Base-by-base conservation (phyloP, 176 grass and related monocot genomes). In the Oryza rufipogon region DNA sequence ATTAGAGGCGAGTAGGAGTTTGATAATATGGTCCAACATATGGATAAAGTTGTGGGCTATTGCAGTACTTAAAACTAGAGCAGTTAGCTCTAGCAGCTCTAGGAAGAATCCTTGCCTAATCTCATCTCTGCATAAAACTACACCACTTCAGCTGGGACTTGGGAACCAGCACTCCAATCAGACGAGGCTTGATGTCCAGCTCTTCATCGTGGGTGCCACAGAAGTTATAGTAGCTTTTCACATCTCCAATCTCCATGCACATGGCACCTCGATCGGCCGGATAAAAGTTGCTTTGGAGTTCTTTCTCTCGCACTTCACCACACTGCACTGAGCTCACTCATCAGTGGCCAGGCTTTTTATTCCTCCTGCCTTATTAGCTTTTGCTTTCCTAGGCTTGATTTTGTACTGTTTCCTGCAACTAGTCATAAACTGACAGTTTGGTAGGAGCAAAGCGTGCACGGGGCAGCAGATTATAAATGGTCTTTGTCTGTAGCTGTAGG, bases 101-200 rank as follows among this genome's bases (percentile, higher is more conserved):
- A 86, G 88, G 78, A 72, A 68, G 79, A 82, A 86, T 90, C 83
- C 46, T 86, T 86, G 66, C 73, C 73, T 82, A 74, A 86, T n/a
- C 78, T 56, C 66, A 51, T 48, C 16, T 45, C n/a, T 45, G 52
- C 71, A 51, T 85, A 89, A 64, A 64, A 86, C 83, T 47, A 86
- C 60, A 82, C 36, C 66, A 66, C 73, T 68, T 90, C 78, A 68
- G 46, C 60, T 16, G 15, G 68, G 51, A 79, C 88, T 51, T 63
- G 60, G 84, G 64, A 75, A 87, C 20, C 41, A 17, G 80, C 48
- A 80, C 74, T 78, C 45, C 88, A 83, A 90, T 86, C 83, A 79
- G 34, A 63, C 84, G 51, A 14, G 3, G 47, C 68, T 86, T 34
- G 80, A 79, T 72, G 6, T 14, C 44, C 60, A 15, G 8, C 22